Base-by-base conservation (phyloP, 2,329 filamentous ascomycete genomes). In the Penicillium sp. region DNA sequence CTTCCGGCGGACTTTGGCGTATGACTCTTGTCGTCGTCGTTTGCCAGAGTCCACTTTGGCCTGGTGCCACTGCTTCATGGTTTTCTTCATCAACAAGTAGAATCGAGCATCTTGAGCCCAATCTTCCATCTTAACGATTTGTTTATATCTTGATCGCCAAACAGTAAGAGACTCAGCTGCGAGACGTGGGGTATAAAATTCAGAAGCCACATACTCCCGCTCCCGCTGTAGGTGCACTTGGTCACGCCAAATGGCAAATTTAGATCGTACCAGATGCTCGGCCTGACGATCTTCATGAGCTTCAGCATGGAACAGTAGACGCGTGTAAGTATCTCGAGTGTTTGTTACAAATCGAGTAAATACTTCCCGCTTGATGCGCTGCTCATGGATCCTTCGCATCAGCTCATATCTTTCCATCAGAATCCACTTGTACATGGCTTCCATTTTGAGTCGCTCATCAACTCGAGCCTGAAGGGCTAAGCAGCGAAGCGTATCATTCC, bases 371-470 rank as follows among this genome's bases (percentile, higher is more conserved):
- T 75, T 72, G 40, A 74, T 67, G 11, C 71, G 70, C 56, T 74
- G 69, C n/a, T 76, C 71, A 35, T 64, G 67, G 43, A 76, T 69
- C 43, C 73, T 67, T 51, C 68, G 68, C 66, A 76, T 69, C 27
- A 78, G 67, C 18, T 67, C 65, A 43, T 64, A 73, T 56, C 78
- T 68, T 50, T 76, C 78, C 32, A 79, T 77, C 29, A 87, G 63
- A n/a, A 81, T 76, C 84, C 84, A 87, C 67, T 78, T 84, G 67
- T 85, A 85, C 57, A 87, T 72, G 7, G 75, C 70, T 62, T 86
- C 79, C 29, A 81, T 70, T 39, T 82, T 72, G 38, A 85, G 60
- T 3, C 84, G 78, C 58, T 82, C 78, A 58, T 85, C 76, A 44
- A 85, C 81, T 13, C 77, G 79, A 18, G 76, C 72, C 45, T 70